Evolutionary conservation across 768 basidiomycete genomes (phyloP), one percentile per base, ranked within the genome.

Genomic region (Kwoniella mangroviensis): DNA sequence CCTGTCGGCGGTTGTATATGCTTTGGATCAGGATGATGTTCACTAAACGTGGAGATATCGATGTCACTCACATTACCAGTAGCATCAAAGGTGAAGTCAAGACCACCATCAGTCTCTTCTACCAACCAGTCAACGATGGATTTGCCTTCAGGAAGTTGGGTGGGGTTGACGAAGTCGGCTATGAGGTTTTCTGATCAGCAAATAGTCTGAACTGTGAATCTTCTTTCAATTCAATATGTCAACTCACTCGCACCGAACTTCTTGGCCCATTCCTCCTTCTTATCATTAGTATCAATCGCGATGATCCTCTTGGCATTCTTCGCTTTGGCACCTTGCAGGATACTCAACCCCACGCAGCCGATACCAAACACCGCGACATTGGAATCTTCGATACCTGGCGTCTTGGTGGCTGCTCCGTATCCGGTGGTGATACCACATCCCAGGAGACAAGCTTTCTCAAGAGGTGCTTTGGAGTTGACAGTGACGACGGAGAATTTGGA

Each of bases 61-160:
- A 71, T 81, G 24, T 63, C 63, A 75, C 84, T 69, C 56, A 89
- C 88, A 81, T 97, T 98, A 22, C 97, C 97, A 11, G 97, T 99
- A 75, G 91, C 92, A 79, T 99, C 97, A 79, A 95, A 99, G 13
- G 97, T 98, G 83, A 89, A 98, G 84, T 99, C 97, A 45, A 97
- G 86, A 26, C 97, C 97, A 19, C 97, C 97, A 77, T 99, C 97
- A 3, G 96, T 98, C 74, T 94, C 88, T 80, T 94, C 92, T 56
- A 96, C 86, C 41, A 99, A 88, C 79, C 93, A 83, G 71, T 98
- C 93, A 76, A 95, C 93, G 77, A 97, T 94, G 66, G 88, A 89
- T 82, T 88, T 90, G 59, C 92, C 94, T 72, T 90, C 88, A 15
- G 89, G 87, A 2, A 97, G 86, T 81, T 83, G 55, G n/a, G 75